Base-by-base conservation (phyloP, 2,329 filamentous ascomycete species). In the Chaetomiaceae sp. region DNA sequence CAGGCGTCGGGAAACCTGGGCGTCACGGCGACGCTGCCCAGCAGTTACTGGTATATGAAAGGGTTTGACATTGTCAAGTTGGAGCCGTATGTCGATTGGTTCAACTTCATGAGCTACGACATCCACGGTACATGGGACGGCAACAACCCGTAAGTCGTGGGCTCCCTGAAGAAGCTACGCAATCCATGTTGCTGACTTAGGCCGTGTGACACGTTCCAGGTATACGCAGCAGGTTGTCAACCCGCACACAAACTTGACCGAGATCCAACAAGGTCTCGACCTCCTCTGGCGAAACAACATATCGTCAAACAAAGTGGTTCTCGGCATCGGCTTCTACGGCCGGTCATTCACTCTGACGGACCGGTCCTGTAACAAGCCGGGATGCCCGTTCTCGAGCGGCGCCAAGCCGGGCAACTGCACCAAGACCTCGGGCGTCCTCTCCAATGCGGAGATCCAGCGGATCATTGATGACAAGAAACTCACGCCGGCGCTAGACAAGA, bases 81-180 rank as follows among this genome's bases (percentile, higher is more conserved):
- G 3, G 27, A 33, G 30, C 29, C 26, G 2, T 15, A 32, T 8
- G 18, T 38, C 5, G 42, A 44, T 34, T 44, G 18, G 4, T 32
- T 38, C 42, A 44, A 44, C 18, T 14, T 44, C 8, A 38, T 44
- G 42, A 43, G 22, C 1, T 37, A 43, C 14, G 41, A 37, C 12
- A 41, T 35, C 7, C 26, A 27, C 11, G 26, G 26, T 11, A 12
- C 29, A n/a, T 30, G 29, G 29, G 29, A 30, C 11, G 10, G 18
- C 3, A 40, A 42, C 1, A 45, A 52, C 32, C 26, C 51, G 3
- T 64, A 22, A 4, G 54, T 57, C 12, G 70, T 68, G 1, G 35
- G 59, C 0, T 58, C 57, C 11, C 56, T n/a, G n/a, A n/a, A n/a
- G n/a, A n/a, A n/a, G n/a, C n/a, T n/a, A n/a, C 14, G 6, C 9